Evolutionary conservation across 352 stramenopile genomes (phyloP).

Genomic region (Globisporangium okanoganense): DNA sequence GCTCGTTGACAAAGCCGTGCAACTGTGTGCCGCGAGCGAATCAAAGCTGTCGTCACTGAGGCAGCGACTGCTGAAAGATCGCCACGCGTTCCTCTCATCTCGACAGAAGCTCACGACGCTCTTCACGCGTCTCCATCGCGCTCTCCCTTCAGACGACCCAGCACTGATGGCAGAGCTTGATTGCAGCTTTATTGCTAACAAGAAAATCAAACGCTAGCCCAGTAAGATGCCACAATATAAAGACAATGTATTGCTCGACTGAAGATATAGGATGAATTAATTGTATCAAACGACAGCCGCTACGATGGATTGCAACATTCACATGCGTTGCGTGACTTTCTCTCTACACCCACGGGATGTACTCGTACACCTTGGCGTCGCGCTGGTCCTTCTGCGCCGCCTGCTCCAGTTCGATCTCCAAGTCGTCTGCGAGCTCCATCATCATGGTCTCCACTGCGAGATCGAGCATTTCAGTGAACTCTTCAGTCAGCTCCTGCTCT

Average conservation of each 20-base stretch:
- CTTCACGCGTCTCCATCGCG: slow-evolving; percentile 8
- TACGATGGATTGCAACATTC: neutral
- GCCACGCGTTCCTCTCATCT: slow-evolving; percentile 5
- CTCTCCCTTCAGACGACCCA: neutral
- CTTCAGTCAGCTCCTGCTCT: neutral
- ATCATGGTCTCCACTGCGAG: slow-evolving; percentile 7
- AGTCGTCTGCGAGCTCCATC: neutral
- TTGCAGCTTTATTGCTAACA: neutral
- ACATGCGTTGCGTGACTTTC: neutral
- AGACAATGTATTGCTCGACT: neutral
- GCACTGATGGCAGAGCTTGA: neutral
- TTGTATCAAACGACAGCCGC: neutral
- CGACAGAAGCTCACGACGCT: neutral
- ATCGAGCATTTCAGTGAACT: slow-evolving; percentile 2
- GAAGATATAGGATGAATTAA: too few relatives aligned
- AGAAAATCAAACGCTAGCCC: slow-evolving; percentile 1
- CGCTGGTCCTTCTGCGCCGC: neutral
- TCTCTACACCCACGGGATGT: slow-evolving; percentile 8
- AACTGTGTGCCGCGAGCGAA: neutral
- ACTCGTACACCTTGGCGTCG: slow-evolving; percentile 16
- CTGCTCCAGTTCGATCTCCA: neutral
- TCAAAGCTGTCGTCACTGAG: slow-evolving; percentile 1
- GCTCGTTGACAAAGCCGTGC: neutral
- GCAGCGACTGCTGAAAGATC: neutral
- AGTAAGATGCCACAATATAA: neutral